Evolutionary conservation across 768 basidiomycete species (phyloP).

Genomic region (Amanita inopinata): DNA sequence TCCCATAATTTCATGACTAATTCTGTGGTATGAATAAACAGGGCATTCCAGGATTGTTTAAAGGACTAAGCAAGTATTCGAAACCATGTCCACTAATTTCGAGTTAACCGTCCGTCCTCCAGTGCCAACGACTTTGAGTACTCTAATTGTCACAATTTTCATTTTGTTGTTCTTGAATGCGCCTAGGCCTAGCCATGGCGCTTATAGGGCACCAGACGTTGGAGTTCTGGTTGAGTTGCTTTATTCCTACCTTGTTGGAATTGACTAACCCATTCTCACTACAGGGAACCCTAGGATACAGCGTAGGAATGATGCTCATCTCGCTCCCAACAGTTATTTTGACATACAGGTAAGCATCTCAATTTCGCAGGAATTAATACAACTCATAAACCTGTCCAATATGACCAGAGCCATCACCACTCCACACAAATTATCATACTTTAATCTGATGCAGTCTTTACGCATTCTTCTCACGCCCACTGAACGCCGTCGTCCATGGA

Average conservation of each 20-base stretch:
- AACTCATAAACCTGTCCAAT: constrained; percentile 1
- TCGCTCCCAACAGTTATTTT: constrained; percentile 62
- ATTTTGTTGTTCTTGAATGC: constrained; percentile 51
- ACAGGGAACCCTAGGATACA: constrained; percentile 54
- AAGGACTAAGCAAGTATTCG: constrained; percentile 49
- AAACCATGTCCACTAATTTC: not conserved
- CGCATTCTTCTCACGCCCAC: constrained; percentile 73
- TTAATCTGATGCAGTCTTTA: constrained; percentile 45
- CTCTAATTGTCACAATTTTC: constrained; percentile 46
- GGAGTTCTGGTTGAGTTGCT: constrained; percentile 34
- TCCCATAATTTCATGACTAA: not conserved
- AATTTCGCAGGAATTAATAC: constrained; percentile 5
- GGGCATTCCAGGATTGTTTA: constrained; percentile 72
- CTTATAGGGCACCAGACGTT: constrained; percentile 53
- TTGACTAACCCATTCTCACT: not conserved
- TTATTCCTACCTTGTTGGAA: not conserved
- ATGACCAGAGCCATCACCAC: constrained; percentile 69
- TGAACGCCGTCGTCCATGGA: constrained; percentile 71
- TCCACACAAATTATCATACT: constrained; percentile 64
- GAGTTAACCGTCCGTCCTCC: not conserved
- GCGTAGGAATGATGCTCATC: constrained; percentile 54
- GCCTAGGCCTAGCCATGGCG: constrained; percentile 49
- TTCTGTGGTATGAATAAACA: too few relatives aligned
- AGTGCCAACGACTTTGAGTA: constrained; percentile 39
- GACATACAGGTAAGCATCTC: constrained; percentile 54